These are phyloP conservation scores for Leucosporidium creatinivorum DNA, from an alignment of 768 basidiomycete genomes.

Conservation along the genomic window DNA sequence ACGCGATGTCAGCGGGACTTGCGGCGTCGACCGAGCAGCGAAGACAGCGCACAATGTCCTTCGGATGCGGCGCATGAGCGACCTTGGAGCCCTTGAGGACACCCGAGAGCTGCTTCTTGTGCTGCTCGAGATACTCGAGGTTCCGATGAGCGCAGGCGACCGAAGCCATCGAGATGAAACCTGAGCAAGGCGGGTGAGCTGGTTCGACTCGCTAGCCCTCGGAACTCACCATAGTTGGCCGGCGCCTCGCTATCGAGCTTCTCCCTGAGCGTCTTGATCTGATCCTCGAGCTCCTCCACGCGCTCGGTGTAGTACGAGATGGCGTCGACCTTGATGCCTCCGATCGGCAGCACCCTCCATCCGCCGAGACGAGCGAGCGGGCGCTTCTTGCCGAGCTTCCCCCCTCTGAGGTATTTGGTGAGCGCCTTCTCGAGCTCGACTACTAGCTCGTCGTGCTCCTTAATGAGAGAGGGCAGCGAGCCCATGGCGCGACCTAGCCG, in stretches of 20 bases:
- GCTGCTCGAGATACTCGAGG: slow-evolving; percentile 61
- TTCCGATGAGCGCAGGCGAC: slow-evolving; percentile 75
- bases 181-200: slow-evolving; percentile 44
- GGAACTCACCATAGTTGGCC: slow-evolving; percentile 1
- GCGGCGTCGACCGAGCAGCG: not conserved
- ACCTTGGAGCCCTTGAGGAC: not conserved
- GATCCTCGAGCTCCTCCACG: slow-evolving; percentile 40
- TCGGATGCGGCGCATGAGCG: not conserved
- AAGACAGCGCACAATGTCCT: not conserved
- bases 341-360: slow-evolving; percentile 70
- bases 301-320: slow-evolving; percentile 68
- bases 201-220: slow-evolving; percentile 34
- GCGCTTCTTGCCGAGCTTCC: slow-evolving; percentile 68
- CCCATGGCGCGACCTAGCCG: slow-evolving; percentile 83
- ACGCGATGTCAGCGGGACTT: not conserved
- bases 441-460: slow-evolving; percentile 86
- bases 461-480: slow-evolving; percentile 77
- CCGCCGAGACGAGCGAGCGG: slow-evolving; percentile 77
- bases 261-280: slow-evolving; percentile 51
- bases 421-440: slow-evolving; percentile 79
- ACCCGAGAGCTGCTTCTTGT: slow-evolving; percentile 56
- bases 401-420: slow-evolving; percentile 73
- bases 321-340: slow-evolving; percentile 72
- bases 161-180: slow-evolving; percentile 73
- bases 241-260: slow-evolving; percentile 47